Evolutionary conservation across 2,329 filamentous ascomycete species (phyloP).

Genomic region (Cytospora paraplurivora): DNA sequence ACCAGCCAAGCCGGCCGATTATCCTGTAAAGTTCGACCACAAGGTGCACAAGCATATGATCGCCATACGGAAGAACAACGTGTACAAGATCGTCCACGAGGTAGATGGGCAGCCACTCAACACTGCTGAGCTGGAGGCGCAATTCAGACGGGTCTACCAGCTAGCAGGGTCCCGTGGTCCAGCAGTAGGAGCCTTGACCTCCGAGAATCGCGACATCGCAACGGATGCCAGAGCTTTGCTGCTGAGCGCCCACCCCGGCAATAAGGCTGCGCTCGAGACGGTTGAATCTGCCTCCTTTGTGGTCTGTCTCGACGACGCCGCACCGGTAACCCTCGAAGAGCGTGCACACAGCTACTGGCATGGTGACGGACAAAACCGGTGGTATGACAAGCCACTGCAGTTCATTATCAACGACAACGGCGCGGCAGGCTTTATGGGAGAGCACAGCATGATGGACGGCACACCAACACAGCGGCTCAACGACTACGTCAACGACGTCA

Average conservation of each 20-base stretch:
- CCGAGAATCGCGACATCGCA: constrained; percentile 93
- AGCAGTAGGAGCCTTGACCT: constrained; percentile 81
- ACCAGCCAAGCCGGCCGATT: constrained; percentile 78
- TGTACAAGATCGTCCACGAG: constrained; percentile 89
- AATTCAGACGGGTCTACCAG: constrained; percentile 84
- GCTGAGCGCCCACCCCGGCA: constrained; percentile 74
- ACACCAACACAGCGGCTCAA: constrained; percentile 96
- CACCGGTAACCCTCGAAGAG: constrained; percentile 91
- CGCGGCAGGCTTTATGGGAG: constrained; percentile 94
- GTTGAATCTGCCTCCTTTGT: constrained; percentile 91
- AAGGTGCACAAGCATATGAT: constrained; percentile 83
- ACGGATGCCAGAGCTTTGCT: constrained; percentile 78
- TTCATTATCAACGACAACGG: constrained; percentile 99
- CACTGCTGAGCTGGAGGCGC: constrained; percentile 83
- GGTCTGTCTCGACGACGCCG: constrained; percentile 89
- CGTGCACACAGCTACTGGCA: constrained; percentile 98
- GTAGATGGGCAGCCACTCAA: constrained; percentile 83
- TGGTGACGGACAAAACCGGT: constrained; percentile 91
- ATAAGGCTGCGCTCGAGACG: constrained; percentile 73
- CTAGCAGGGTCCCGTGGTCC: constrained; percentile 64
- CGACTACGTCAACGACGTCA: constrained; percentile 88
- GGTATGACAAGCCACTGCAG: constrained; percentile 97
- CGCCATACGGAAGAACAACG: constrained; percentile 92
- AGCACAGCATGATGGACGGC: constrained; percentile 99
- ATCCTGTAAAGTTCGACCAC: constrained; percentile 77